Evolutionary conservation across 108 stramenopile species (phyloP), one percentile per base, ranked within the genome.

Genomic region (Fragilaria radians): DNA sequence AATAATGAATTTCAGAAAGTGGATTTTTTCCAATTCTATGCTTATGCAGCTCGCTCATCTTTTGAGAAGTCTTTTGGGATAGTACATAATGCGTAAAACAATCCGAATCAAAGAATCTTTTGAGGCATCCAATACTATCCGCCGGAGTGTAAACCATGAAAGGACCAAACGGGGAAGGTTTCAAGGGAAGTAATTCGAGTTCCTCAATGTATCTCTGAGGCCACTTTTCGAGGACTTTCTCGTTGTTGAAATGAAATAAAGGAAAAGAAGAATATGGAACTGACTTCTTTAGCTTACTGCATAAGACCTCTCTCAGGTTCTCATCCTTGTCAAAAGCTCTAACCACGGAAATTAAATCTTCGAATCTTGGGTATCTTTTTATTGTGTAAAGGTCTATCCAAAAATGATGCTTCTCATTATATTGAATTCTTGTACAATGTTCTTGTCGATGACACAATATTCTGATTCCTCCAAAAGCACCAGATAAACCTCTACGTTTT

Each of bases 371-470:
- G 52, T 62, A 68, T 52, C 42, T 46, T 11, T 52, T 24, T 14
- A 68, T 30, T 2, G 34, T 24, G 30, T 62, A 62, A 19, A 68
- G 11, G 42, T 68, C 61, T 11, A 68, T 30, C 49, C 32, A 68
- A 45, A 62, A 50, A 1, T 17, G 4, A 4, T 17, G n/a, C 28
- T n/a, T 4, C 21, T 4, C n/a, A 22, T 23, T 22, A 19, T 51
- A 61, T 25, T 52, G 51, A 2, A 68, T 28, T 9, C 52, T 31
- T 26, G 61, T 61, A 22, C 67, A 31, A 21, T 28, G 34, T 5
- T 30, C 31, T 49, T 34, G 49, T 9, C 57, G 56, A 19, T 57
- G 24, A 32, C 25, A 55, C 17, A 48, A 2, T 29, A 21, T 25
- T 30, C 1, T 29, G 17, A 22, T 60, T 28, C 32, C 25, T 28